These are phyloP conservation scores for Platismatia glauca DNA, from an alignment of 495 filamentous ascomycete genomes.

Conservation along the genomic window DNA sequence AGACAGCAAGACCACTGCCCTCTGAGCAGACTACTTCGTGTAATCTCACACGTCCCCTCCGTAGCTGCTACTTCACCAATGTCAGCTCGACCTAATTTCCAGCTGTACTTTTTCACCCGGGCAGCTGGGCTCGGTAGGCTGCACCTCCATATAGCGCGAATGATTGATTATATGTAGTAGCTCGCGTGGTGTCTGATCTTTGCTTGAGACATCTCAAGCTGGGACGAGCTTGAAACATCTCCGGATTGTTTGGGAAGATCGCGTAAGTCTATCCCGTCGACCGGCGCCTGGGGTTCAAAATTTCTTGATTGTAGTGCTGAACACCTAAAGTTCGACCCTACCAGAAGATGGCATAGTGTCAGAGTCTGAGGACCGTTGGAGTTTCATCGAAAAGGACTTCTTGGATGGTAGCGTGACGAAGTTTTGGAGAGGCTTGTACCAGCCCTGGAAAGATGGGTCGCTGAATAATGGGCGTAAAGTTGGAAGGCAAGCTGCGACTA, in stretches of 20 bases:
- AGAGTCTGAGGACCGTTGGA: neutral
- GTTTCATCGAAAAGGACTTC: neutral
- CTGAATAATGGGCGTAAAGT: constrained; percentile 16
- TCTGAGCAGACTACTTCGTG: no score
- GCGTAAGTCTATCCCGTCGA: neutral
- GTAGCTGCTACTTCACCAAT: no score
- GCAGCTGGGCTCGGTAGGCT: neutral
- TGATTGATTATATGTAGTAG: neutral
- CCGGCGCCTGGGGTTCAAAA: no score
- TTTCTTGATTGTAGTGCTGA: no score
- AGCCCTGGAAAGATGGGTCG: neutral
- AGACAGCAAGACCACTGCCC: no score
- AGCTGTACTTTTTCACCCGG: neutral
- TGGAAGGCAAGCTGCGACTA: constrained; percentile 11
- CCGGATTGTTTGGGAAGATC: neutral
- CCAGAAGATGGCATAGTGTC: no score
- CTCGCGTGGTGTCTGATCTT: neutral
- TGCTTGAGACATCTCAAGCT: neutral
- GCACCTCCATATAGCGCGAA: neutral
- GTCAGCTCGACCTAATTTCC: neutral
- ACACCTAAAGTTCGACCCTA: no score
- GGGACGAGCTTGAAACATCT: neutral
- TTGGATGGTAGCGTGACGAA: neutral
- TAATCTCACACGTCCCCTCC: no score
- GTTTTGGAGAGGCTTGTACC: neutral